A percentile compares a stretch with the other conserved stretches of the same genome.
phyloP scores from a whole-genome alignment of 768 basidiomycete species.

The Leccinum rimulosum region DNA sequence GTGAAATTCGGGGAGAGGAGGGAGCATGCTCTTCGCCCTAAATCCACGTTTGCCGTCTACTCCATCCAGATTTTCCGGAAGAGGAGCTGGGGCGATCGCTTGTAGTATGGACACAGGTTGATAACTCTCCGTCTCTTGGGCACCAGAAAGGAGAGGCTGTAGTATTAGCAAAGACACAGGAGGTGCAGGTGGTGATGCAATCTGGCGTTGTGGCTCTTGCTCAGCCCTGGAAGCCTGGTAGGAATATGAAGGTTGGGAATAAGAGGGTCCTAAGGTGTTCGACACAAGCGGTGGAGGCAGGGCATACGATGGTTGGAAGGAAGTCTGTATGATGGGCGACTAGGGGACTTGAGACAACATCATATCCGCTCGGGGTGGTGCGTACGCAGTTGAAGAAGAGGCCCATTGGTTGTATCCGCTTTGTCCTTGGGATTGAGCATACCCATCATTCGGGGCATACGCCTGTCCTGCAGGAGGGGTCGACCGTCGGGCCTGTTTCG shows the following conservation, averaged over 20 bases:
- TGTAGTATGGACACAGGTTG: conserved; percentile 24
- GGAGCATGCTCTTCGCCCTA: background rate
- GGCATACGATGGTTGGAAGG: conserved; percentile 29
- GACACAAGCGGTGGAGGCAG: conserved; percentile 21
- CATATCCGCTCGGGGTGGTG: conserved; percentile 20
- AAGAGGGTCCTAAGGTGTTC: conserved; percentile 13
- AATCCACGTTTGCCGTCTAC: conserved; percentile 17
- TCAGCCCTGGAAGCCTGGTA: conserved; percentile 9
- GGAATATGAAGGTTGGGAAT: conserved; percentile 13
- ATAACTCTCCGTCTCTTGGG: conserved; percentile 14
- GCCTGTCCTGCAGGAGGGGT: conserved; percentile 27
- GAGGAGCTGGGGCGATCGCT: conserved; percentile 5
- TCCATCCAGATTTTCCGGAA: conserved; percentile 2
- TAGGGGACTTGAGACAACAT: conserved; percentile 26
- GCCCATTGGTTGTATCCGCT: conserved; percentile 35
- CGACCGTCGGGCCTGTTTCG: conserved; percentile 18
- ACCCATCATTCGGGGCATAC: conserved; percentile 30
- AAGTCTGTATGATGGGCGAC: conserved; percentile 26
- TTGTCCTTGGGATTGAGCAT: conserved; percentile 26
- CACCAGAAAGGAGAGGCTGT: conserved; percentile 12
- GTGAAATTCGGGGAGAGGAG: conserved; percentile 9
- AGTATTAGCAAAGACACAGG: conserved; percentile 6
- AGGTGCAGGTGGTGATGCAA: conserved; percentile 10
- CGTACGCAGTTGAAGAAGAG: conserved; percentile 20
- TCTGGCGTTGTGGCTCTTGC: conserved; percentile 13